Base-by-base conservation (phyloP, 2,329 filamentous ascomycete genomes). In the Sporothrix variecibatus region DNA sequence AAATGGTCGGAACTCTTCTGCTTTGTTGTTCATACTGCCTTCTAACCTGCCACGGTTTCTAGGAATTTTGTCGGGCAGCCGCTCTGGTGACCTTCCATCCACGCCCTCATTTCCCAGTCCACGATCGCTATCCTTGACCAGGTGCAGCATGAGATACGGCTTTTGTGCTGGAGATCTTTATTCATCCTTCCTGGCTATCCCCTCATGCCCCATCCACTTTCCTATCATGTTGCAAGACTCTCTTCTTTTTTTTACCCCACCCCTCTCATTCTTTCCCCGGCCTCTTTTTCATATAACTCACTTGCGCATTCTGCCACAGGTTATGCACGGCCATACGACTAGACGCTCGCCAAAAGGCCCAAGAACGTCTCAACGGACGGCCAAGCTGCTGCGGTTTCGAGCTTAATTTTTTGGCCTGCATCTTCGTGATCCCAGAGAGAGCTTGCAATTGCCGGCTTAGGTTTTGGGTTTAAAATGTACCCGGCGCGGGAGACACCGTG, bases 401-500 rank as follows among this genome's bases (percentile, higher is more conserved):
- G 31, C 11, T 31, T 40, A 23, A 17, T 23, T 40, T 38, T 40
- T 40, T 64, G 60, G 60, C 60, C 20, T 15, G 11, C 34, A 64
- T 40, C 60, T 60, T 46, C 23, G 5, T 60, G 23, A 46, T 64
- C 23, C 70, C 40, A 60, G 17, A 69, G n/a, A 68, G 23, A 49
- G 23, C 62, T 64, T 53, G 58, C 73, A 74, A 71, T 71, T 74
- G 73, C 73, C 73, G 73, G 73, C n/a, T 46, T 51, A 23, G 40
- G 40, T 49, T 58, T 67, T 65, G 43, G 34, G 34, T 71, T 74
- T 23, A n/a, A 73, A 43, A 67, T 71, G 31, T 58, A 71, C n/a
- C 73, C 73, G 73, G 73, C 34, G 58, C 73, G 73, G 73, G 73
- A 74, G 68, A 71, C 73, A 26, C 73, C 73, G 67, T 71, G 73